These are phyloP conservation scores for Xylaria sp. DNA, from an alignment of 2,329 filamentous ascomycete species.

Conservation along the genomic window DNA sequence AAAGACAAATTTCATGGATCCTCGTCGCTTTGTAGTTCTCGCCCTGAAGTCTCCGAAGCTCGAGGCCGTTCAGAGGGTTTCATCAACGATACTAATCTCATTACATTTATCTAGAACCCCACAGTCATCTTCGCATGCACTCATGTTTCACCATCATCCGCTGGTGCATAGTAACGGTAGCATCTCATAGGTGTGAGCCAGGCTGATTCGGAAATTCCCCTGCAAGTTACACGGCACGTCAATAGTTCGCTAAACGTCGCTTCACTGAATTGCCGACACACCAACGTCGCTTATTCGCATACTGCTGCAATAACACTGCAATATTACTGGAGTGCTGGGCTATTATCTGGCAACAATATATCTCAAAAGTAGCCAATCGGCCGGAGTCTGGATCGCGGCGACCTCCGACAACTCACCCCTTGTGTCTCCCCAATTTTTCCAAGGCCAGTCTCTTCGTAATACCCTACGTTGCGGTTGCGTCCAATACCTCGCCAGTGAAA, in stretches of 20 bases:
- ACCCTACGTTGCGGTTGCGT: neutral
- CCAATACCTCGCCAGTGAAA: neutral
- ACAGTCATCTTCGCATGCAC: neutral
- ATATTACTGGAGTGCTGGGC: neutral
- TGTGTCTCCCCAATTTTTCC: neutral
- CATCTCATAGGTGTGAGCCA: neutral
- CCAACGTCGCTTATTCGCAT: neutral
- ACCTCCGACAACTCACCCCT: slow-evolving; percentile 1
- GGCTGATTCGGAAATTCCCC: neutral
- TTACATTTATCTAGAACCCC: neutral
- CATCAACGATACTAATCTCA: neutral
- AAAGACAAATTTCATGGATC: neutral
- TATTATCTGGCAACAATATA: neutral
- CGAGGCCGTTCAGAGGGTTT: neutral
- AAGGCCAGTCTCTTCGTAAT: neutral
- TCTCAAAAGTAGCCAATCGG: neutral
- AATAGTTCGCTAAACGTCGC: neutral
- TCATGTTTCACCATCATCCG: neutral
- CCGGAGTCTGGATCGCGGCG: neutral
- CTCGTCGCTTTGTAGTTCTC: neutral
- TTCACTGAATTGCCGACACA: neutral
- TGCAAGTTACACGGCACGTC: neutral
- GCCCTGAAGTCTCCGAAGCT: neutral
- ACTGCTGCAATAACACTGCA: neutral
- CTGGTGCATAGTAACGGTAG: neutral